Conservation (phyloP, 805 yeast species). For the Saccharomycopsis fodiens region DNA sequence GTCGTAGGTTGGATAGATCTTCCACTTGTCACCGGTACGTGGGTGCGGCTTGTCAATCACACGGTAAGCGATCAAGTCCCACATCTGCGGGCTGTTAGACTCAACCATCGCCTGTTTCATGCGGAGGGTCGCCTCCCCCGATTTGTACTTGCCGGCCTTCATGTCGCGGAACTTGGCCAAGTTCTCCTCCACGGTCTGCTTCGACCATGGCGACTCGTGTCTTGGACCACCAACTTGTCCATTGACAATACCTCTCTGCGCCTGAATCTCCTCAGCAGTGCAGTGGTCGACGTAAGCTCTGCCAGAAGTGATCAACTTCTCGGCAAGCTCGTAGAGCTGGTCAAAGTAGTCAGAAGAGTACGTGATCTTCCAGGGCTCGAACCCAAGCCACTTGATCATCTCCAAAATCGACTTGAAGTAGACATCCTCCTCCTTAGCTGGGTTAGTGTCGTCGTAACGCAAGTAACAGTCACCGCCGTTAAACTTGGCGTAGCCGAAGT, state of each 20-base stretch:
- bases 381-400: conserved; percentile 92
- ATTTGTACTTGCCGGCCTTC: conserved; percentile 82
- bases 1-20: conserved; percentile 96
- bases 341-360: conserved; percentile 96
- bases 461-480: conserved; percentile 83
- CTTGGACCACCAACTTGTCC: conserved; percentile 94
- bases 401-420: conserved; percentile 78
- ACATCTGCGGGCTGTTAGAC: conserved; percentile 97
- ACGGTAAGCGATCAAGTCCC: conserved; percentile 98
- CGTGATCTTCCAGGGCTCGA: conserved; percentile 87
- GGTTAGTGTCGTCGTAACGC: conserved; percentile 96
- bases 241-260: conserved; percentile 86
- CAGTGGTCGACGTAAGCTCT: conserved; percentile 91
- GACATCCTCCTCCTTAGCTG: conserved; percentile 95
- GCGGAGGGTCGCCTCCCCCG: conserved; percentile 91
- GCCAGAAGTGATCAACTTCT: conserved; percentile 59
- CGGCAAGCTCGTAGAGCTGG: conserved; percentile 81
- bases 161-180: conserved; percentile 77
- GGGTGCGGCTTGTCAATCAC: conserved; percentile 89
- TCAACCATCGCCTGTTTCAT: conserved; percentile 83
- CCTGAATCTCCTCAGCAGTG: conserved; percentile 83
- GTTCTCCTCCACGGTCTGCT: conserved; percentile 63
- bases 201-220: conserved; percentile 71
- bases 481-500: conserved; percentile 92
- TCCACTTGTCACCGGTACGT: conserved; percentile 96